Base-by-base conservation (phyloP, 2,329 filamentous ascomycete species). In the Rhinocladiella similis region DNA sequence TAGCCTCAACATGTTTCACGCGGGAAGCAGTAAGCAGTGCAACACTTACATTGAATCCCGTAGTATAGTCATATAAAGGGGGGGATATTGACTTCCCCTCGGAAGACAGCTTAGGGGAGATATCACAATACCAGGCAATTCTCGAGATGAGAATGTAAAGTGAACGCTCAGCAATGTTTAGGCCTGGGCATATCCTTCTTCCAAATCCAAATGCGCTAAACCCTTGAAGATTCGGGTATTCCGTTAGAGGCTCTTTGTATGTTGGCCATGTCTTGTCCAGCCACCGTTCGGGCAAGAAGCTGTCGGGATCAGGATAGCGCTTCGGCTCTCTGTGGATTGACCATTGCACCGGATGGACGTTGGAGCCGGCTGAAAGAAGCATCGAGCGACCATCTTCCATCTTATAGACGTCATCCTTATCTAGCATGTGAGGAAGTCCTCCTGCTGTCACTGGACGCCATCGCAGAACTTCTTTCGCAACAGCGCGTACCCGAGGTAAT, bases 101-200 rank as follows among this genome's bases (percentile, higher is more conserved):
- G n/a, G n/a, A n/a, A n/a, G n/a, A n/a, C n/a, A n/a, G n/a, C n/a
- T n/a, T n/a, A n/a, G n/a, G n/a, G n/a, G n/a, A n/a, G n/a, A n/a
- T n/a, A n/a, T n/a, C n/a, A n/a, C 1, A 79, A 80, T 1, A 80
- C 50, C 81, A 73, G 51, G 84, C 79, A 75, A 84, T 80, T 22
- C 81, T 70, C 0, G 79, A 77, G 56, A 84, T 80, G 13, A 81
- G 81, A 56, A 84, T 79, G 62, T 82, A 60, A 69, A 77, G 48
- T 67, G 66, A 68, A n/a, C 68, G 66, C 1, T 57, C 57, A 4
- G 51, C 53, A 29, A 63, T 57, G 47, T 64, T 53, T n/a, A 56
- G 47, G 4, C 64, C 64, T 5, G 60, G 62, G 43, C 64, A 66
- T 9, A 55, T 53, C 16, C 64, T 53, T 19, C 60, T 47, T 19